Conservation (phyloP, 306 rosid genomes). For the Lablab purpureus region DNA sequence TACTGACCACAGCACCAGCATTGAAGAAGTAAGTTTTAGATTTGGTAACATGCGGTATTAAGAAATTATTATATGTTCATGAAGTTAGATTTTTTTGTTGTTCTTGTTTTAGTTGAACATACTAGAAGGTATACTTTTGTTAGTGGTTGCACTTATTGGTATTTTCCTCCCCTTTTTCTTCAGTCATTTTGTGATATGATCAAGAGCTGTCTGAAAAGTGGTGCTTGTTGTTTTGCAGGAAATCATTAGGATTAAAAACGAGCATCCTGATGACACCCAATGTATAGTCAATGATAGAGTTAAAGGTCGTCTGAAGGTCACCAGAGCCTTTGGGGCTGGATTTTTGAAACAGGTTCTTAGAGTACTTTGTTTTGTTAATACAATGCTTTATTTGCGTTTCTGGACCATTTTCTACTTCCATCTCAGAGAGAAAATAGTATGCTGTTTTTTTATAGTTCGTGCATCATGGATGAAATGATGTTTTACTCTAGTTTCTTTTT, state of each 20-base stretch:
- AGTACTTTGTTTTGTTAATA: conserved; percentile 36
- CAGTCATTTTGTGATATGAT: conserved; percentile 33
- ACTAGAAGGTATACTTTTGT: conserved; percentile 25
- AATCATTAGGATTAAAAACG: conserved; percentile 84
- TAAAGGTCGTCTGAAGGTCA: conserved; percentile 96
- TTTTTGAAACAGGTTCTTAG: conserved; percentile 86
- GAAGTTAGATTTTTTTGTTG: conserved; percentile 2
- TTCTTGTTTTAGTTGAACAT: conserved; percentile 24
- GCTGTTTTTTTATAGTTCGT: conserved; percentile 21
- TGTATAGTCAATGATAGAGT: conserved; percentile 95
- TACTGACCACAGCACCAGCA: conserved; percentile 93
- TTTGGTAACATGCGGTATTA: conserved; percentile 14
- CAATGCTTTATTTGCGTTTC: conserved; percentile 20
- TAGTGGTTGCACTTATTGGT: not conserved
- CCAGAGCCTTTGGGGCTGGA: conserved; percentile 98
- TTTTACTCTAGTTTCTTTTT: not conserved
- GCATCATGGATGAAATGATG: conserved; percentile 22
- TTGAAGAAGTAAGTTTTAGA: conserved; percentile 76
- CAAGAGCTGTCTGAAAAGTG: conserved; percentile 37
- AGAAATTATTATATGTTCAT: not conserved
- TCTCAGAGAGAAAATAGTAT: conserved; percentile 12
- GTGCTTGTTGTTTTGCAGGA: conserved; percentile 66
- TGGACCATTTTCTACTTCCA: conserved; percentile 18
- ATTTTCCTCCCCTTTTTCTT: conserved; percentile 10
- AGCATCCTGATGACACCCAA: conserved; percentile 90